Percentiles rank a stretch among this genome's conserved stretches.
Evolutionary conservation across 129 eudicot species (phyloP).

Genomic region (Tagetes erecta): DNA sequence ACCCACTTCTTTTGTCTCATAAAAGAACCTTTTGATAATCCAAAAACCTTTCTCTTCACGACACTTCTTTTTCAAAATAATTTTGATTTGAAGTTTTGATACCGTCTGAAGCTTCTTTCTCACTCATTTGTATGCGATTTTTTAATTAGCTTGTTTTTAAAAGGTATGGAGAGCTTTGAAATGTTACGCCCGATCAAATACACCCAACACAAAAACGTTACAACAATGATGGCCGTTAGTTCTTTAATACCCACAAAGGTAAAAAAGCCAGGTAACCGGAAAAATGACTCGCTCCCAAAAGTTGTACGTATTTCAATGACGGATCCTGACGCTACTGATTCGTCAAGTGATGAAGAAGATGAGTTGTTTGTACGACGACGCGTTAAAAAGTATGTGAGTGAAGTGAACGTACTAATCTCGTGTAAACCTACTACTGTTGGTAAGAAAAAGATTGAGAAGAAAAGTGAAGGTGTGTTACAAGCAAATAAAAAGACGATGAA

Average conservation of each 20-base stretch:
- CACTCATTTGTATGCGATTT: constrained; percentile 5
- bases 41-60: not conserved
- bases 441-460: constrained; percentile 24
- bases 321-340: constrained; percentile 92
- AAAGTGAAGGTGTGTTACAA: constrained; percentile 23
- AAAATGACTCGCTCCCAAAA: constrained; percentile 26
- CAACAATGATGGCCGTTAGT: constrained; percentile 38
- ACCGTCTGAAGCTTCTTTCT: constrained; percentile 40
- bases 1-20: not conserved
- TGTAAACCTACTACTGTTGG: constrained; percentile 7
- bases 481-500: constrained; percentile 32
- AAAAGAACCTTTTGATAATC: constrained; percentile 8
- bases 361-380: constrained; percentile 61
- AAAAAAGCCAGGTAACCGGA: constrained; percentile 7
- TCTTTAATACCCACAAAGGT: constrained; percentile 13
- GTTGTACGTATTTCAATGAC: constrained; percentile 62
- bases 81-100: constrained; percentile 22
- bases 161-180: constrained; percentile 45
- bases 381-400: constrained; percentile 56
- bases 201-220: constrained; percentile 63
- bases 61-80: constrained; percentile 35
- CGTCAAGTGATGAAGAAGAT: constrained; percentile 85
- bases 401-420: constrained; percentile 49
- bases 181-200: constrained; percentile 63
- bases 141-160: not conserved